phyloP scores from a whole-genome alignment of 208 protist species.

The Naegleria gruberi region DNA sequence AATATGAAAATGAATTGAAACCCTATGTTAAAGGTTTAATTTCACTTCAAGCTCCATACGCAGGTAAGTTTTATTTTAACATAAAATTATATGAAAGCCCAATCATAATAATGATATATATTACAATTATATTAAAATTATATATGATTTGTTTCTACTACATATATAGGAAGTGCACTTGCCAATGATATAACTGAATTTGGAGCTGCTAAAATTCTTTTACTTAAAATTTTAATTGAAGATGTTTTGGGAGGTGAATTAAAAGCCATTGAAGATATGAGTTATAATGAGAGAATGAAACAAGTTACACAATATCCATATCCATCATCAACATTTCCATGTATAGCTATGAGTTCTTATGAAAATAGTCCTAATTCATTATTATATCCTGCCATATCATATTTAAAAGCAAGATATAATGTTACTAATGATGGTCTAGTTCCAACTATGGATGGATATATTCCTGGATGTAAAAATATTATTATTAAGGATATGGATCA shows the following conservation, averaged over 20 bases:
- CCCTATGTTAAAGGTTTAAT: background rate
- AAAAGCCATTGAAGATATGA: background rate
- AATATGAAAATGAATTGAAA: background rate
- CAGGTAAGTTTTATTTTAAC: too few relatives aligned
- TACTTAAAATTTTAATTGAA: background rate
- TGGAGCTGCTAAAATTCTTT: background rate
- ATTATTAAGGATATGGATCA: background rate
- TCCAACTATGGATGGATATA: background rate
- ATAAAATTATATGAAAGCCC: too few relatives aligned
- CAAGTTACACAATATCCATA: background rate
- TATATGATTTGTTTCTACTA: too few relatives aligned
- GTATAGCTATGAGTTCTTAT: background rate
- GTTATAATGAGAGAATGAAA: background rate
- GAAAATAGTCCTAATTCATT: background rate
- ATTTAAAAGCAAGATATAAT: background rate
- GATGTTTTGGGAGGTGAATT: background rate
- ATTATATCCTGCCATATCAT: background rate
- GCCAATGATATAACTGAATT: background rate
- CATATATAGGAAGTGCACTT: background rate
- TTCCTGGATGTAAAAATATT: background rate
- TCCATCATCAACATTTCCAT: background rate
- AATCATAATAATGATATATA: too few relatives aligned
- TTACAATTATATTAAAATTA: too few relatives aligned
- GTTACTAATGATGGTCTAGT: background rate
- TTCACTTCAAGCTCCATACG: background rate